Base-by-base conservation (phyloP, 345 rosid genomes). In the Pistacia atlantica region DNA sequence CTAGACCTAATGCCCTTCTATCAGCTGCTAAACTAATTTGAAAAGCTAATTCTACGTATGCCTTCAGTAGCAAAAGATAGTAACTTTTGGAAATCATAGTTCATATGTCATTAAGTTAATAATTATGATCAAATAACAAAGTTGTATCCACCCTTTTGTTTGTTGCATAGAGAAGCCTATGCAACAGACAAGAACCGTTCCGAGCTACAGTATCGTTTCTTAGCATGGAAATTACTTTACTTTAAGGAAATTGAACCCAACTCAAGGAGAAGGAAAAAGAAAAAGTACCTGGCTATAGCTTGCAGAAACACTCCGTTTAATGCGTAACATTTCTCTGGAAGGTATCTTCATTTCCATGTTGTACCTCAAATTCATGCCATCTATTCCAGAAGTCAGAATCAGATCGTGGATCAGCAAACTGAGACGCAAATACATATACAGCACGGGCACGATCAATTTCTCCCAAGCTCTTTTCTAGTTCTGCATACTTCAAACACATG, bases 311-410 rank as follows among this genome's bases (percentile, higher is more conserved):
- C 97, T 96, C 76, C 97, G 87, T 81, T 91, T 93, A 62, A 94
- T 87, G 18, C 97, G 92, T 67, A 94, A 83, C 99, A 96, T 93
- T 75, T 96, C 99, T 62, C 98, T n/a, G 85, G 83, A 91, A 96
- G 35, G 99, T 96, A 73, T 96, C 99, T 80, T 91, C 99, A 74
- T 96, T 96, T 48, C 99, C 99, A 76, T 93, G 98, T 18, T 84
- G 92, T 59, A 96, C 98, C 82, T 96, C 99, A 64, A 96, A 94
- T 58, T 90, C 97, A 65, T 94, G 93, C 99, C 99, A 96, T 72
- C 84, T 89, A 76, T 84, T 89, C 98, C 99, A 96, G 81, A 94
- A 93, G 12, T 92, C 98, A 0, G 83, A 79, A 84, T 90, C 99
- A 48, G 98, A 89, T 55, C 97, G 80, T 14, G 99, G 98, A 78